phyloP scores from a whole-genome alignment of 2,329 filamentous ascomycete genomes.

The Chrysoporthe austroafricana region DNA sequence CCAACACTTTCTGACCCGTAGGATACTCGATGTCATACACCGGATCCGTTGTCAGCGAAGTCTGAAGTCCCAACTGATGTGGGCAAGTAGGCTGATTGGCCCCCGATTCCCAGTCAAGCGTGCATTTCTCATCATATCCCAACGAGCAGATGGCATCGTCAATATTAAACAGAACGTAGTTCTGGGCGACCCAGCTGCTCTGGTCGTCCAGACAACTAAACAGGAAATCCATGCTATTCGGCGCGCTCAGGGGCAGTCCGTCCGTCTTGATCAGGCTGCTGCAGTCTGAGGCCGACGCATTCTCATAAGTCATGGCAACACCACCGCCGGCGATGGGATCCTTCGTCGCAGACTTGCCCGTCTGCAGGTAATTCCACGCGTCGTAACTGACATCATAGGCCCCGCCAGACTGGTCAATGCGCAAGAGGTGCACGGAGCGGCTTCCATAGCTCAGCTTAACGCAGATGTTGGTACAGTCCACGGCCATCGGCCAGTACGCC shows the following conservation, averaged over 20 bases:
- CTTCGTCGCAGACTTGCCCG: slow-evolving; percentile 49
- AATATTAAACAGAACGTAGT: slow-evolving; percentile 57
- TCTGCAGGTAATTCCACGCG: slow-evolving; percentile 60
- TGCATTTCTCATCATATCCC: slow-evolving; percentile 52
- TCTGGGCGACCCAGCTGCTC: slow-evolving; percentile 51
- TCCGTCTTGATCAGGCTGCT: slow-evolving; percentile 50
- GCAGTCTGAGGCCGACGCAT: slow-evolving; percentile 51
- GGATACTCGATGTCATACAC: slow-evolving; percentile 55
- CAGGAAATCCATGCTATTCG: slow-evolving; percentile 59
- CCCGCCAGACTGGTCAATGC: slow-evolving; percentile 58
- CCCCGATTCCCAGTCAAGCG: slow-evolving; percentile 45
- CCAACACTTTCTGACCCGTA: slow-evolving; percentile 46
- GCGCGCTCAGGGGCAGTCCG: slow-evolving; percentile 43
- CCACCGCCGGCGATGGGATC: slow-evolving; percentile 52
- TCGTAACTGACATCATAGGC: slow-evolving; percentile 59
- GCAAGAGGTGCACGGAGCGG: slow-evolving; percentile 59
- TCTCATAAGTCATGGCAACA: slow-evolving; percentile 51
- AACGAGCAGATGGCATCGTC: slow-evolving; percentile 51
- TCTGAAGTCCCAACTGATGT: slow-evolving; percentile 45
- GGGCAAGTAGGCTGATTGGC: slow-evolving; percentile 51
- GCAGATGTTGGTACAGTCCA: slow-evolving; percentile 60
- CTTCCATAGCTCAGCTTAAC: slow-evolving; percentile 53
- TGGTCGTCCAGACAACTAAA: slow-evolving; percentile 46
- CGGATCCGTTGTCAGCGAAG: slow-evolving; percentile 41
- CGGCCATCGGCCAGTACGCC: slow-evolving; percentile 59